phyloP scores from a whole-genome alignment of 2,329 filamentous ascomycete genomes.

The Emmonsiellopsis sp. region DNA sequence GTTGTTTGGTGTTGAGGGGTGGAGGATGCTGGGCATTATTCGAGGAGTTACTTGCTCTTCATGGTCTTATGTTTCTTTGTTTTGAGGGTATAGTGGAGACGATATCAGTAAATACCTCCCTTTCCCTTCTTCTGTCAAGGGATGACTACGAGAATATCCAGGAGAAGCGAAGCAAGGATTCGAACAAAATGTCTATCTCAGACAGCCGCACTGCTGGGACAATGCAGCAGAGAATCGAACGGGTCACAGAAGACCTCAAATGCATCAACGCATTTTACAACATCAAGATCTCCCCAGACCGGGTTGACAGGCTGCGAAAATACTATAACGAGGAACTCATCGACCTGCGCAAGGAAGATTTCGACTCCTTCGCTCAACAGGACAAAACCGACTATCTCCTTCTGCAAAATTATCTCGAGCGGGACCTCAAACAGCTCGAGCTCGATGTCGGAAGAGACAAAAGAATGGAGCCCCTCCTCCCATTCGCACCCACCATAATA shows the following conservation, averaged over 20 bases:
- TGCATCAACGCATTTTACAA: slow-evolving; percentile 44
- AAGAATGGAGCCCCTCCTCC: slow-evolving; percentile 33
- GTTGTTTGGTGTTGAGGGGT: no score
- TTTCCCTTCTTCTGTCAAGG: no score
- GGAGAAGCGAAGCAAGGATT: no score
- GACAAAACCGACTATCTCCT: slow-evolving; percentile 29
- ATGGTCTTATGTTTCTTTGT: no score
- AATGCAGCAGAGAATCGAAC: slow-evolving; percentile 35
- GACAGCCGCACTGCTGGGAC: slow-evolving; percentile 15
- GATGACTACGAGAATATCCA: no score
- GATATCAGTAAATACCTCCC: no score
- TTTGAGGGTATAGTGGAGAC: no score
- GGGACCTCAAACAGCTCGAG: slow-evolving; percentile 25
- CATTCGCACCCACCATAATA: slow-evolving; percentile 36
- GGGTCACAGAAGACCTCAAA: slow-evolving; percentile 36
- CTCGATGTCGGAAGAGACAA: slow-evolving; percentile 30
- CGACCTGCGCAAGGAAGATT: slow-evolving; percentile 24
- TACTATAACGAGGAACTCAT: slow-evolving; percentile 37
- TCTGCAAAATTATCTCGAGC: slow-evolving; percentile 37
- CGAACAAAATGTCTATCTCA: background rate
- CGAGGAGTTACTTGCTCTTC: no score
- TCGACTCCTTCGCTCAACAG: slow-evolving; percentile 33
- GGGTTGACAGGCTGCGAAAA: slow-evolving; percentile 29
- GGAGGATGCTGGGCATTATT: no score
- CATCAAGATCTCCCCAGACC: slow-evolving; percentile 35